Base-by-base conservation (phyloP, 306 rosid genomes). In the Quercus gilva region DNA sequence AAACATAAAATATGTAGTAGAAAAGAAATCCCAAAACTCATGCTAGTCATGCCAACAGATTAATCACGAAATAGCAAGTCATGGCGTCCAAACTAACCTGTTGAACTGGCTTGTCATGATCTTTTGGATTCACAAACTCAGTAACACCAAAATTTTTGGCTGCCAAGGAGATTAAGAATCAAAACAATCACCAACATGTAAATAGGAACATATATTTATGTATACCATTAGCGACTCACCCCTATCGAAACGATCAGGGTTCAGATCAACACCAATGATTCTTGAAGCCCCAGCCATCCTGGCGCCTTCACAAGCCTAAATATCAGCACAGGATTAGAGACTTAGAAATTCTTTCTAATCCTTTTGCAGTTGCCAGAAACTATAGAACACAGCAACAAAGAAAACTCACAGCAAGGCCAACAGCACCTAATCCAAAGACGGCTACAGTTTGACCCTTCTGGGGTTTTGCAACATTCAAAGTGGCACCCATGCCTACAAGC, bases 121-220 rank as follows among this genome's bases (percentile, higher is more conserved):
- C 97, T 85, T 86, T 94, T 7, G 98, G 98, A 85, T 94, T 94
- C 86, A 92, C 94, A 17, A 92, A 94, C 73, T 94, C 90, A 71
- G 73, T 94, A n/a, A 90, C 92, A 1, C 97, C 98, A 69, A 94
- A 92, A 75, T 86, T 94, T 82, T 92, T 94, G 79, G 97, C 97
- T 94, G 92, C 28, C 81, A 84, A 73, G 4, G 56, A 67, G 20
- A 78, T 55, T 5, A 31, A 55, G 18, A 69, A 3, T 2, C 67
- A 43, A 79, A n/a, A 76, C 73, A 2, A 33, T n/a, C 74, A 65
- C 58, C 72, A 56, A 33, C 23, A 57, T 28, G 28, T 55, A 28
- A 23, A 76, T 14, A 5, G 25, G 31, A 68, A 56, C 69, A 68
- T 14, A 45, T 58, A 10, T 70, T 23, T 68, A 29, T 28, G 29